Evolutionary conservation across 2,329 filamentous ascomycete genomes (phyloP).

Genomic region (Penicillium thymicola): DNA sequence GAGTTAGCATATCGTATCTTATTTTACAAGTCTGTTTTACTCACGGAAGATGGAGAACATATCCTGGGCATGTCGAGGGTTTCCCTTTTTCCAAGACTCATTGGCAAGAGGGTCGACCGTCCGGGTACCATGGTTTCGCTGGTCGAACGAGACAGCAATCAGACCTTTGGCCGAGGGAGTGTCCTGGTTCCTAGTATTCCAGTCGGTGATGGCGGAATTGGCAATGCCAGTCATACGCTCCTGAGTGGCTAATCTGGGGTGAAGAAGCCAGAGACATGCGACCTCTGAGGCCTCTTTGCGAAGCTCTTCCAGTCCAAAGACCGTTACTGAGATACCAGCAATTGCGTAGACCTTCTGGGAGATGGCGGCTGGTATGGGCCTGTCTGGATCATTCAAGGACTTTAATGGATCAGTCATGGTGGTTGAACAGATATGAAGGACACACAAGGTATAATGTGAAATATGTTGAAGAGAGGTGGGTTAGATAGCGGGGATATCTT

Average conservation of each 20-base stretch:
- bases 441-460: background rate
- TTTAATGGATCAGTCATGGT: conserved; percentile 38
- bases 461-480: background rate
- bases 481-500: conserved; percentile 3
- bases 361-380: conserved; percentile 41
- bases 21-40: conserved; percentile 18
- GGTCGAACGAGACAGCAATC: conserved; percentile 82
- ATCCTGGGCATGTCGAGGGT: conserved; percentile 78
- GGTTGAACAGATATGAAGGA: background rate
- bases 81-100: conserved; percentile 73
- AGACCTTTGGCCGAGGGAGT: conserved; percentile 53
- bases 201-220: conserved; percentile 63
- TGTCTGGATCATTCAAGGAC: conserved; percentile 29
- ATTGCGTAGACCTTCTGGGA: conserved; percentile 68
- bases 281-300: conserved; percentile 54
- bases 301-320: conserved; percentile 79
- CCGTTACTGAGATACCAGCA: conserved; percentile 71
- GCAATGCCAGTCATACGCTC: conserved; percentile 75
- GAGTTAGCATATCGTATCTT: background rate
- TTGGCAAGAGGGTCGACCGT: conserved; percentile 67
- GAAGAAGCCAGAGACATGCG: conserved; percentile 86
- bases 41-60: conserved; percentile 78
- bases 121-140: conserved; percentile 84
- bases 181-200: conserved; percentile 51
- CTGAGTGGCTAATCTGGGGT: conserved; percentile 69